Evolutionary conservation across 805 yeast species (phyloP), one percentile per base, ranked within the genome.

Genomic region (Lipomyces oligophaga): DNA sequence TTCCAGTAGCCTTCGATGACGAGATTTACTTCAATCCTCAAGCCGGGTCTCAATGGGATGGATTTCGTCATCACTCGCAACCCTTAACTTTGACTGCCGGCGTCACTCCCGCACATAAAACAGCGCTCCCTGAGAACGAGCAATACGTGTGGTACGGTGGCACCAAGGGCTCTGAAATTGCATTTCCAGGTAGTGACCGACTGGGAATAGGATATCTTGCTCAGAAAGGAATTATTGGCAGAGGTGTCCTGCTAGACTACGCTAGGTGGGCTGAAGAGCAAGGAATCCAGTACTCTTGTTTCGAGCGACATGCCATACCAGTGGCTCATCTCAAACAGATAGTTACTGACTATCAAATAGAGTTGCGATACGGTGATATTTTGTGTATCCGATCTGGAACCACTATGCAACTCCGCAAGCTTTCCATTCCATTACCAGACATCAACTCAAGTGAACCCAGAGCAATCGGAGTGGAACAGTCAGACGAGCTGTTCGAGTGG

Each of bases 41-140:
- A 47, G 51, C 57, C 13, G 55, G 63, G 24, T 59, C 64, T 16
- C 67, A 63, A 47, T 63, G 66, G 65, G 67, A 63, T 41, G 67
- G 67, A 10, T 54, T 41, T 18, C n/a, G 44, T 21, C 44, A 41
- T 18, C 44, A 56, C 49, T 47, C 55, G 16, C 65, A 62, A 36
- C 59, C 55, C 4, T 40, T 41, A 16, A 49, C 50, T 28, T 26
- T 10, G 8, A 38, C 49, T 11, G 43, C 39, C 10, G 47, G 42
- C 26, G 34, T 41, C 1, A 19, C 49, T 27, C 44, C 33, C 5
- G 50, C 19, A 16, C 19, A n/a, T 33, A 26, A 36, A n/a, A 18
- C 18, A 5, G n/a, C 15, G 18, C 18, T 32, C 31, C 25, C 31
- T 2, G 33, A 33, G 21, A 18, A n/a, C 4, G 44, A 41, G 27